phyloP scores from a whole-genome alignment of 75 land plant species.

The Pinus taeda region DNA sequence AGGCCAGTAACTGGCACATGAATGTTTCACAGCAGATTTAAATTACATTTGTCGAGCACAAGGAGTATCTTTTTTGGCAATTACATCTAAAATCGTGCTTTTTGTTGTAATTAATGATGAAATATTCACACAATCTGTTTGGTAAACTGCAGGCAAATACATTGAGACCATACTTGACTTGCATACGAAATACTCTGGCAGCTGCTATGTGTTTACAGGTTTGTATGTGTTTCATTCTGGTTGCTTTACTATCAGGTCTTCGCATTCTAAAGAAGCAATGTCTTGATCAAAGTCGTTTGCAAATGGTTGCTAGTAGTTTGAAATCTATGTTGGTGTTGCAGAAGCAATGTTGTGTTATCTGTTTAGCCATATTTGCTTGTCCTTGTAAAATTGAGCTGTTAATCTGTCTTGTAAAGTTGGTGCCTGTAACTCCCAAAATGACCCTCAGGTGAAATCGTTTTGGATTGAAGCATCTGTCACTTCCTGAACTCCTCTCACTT shows the following conservation, averaged over 20 bases:
- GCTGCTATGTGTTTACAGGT: slow-evolving; percentile 93
- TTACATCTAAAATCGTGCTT: background rate
- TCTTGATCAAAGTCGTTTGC: background rate
- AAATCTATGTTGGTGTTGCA: background rate
- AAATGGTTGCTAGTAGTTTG: background rate
- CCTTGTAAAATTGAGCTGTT: background rate
- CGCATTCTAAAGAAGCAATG: background rate
- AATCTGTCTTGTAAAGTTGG: background rate
- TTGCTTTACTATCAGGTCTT: background rate
- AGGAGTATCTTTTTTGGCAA: background rate
- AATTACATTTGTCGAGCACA: too few relatives aligned
- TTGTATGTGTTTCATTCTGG: background rate
- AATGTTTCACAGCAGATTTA: background rate
- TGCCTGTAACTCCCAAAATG: background rate
- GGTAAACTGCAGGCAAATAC: slow-evolving; percentile 57
- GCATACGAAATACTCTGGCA: slow-evolving; percentile 80
- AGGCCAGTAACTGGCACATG: background rate
- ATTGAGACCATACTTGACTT: slow-evolving; percentile 68
- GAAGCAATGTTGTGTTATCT: background rate
- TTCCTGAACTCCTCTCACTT: too few relatives aligned
- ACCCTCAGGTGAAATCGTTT: too few relatives aligned
- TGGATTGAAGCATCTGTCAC: too few relatives aligned
- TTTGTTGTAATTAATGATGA: background rate
- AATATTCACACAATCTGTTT: background rate
- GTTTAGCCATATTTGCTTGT: background rate